Evolutionary conservation across 2,329 filamentous ascomycete species (phyloP), one percentile per base, ranked within the genome.

Genomic region (Beauveria sp.): DNA sequence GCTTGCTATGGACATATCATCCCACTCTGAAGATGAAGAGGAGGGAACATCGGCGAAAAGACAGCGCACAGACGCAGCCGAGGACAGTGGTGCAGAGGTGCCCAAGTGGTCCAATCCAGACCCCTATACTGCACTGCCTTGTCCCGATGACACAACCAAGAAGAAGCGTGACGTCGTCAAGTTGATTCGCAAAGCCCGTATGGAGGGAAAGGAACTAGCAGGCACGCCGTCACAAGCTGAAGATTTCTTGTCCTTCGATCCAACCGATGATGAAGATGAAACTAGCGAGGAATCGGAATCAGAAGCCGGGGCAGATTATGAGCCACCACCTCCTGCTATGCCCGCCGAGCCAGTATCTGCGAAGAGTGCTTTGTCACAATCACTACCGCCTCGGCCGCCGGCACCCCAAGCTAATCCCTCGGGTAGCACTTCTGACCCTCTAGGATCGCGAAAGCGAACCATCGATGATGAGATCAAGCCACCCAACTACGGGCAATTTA

Each of bases 41-140:
- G 56, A 81, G 12, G 73, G 73, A 0, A 77, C 76, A 3, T 73
- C 75, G 5, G 72, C 72, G 59, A 77, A 76, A 58, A 69, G 64
- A 71, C 71, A 67, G 5, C 56, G 68, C 10, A 66, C 66, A 2
- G 64, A 70, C 5, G 64, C 44, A 20, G 40, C 68, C 18, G 71
- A 71, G 9, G 70, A 75, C n/a, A 69, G 73, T 24, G 77, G 75
- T 63, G 70, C 79, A 59, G 75, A 77, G 16, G 74, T 71, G 5
- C 91, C 92, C 3, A 92, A 89, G 72, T 97, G 93, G 93, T 96
- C 92, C 5, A 97, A 97, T 67, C 92, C 93, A 3, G 93, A 97
- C 71, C 92, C 92, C 0, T 97, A 97, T 73, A 96, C 91, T 6
- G 89, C 85, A 2, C 79, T 96, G 10, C 93, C 93, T 9, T 92